Percentiles rank a stretch among this genome's conserved stretches.
These are phyloP conservation scores for Voacanga thouarsii DNA, from an alignment of 257 asterid species.

Conservation along the genomic window DNA sequence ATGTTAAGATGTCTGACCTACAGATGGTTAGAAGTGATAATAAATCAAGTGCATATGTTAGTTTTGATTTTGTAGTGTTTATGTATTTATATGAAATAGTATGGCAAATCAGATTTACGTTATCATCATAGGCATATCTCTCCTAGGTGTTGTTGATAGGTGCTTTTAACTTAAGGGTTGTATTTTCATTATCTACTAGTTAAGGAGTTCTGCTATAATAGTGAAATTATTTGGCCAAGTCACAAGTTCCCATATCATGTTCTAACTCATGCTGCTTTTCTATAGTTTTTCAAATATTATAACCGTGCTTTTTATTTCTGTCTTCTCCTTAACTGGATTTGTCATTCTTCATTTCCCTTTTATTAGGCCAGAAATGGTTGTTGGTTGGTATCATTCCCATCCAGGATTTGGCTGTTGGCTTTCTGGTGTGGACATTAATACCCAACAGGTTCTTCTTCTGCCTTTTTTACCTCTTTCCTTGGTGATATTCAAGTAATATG, in stretches of 20 bases:
- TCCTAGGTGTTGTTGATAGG: too few species aligned
- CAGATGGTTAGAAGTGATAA: neutral
- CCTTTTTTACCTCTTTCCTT: neutral
- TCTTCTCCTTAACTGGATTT: neutral
- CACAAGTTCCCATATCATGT: neutral
- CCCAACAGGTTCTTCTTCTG: constrained; percentile 69
- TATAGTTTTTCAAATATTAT: neutral
- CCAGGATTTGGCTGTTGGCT: constrained; percentile 99
- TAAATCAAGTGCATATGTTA: neutral
- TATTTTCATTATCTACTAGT: neutral
- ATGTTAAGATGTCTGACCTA: neutral
- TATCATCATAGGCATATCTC: neutral
- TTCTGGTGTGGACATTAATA: constrained; percentile 93
- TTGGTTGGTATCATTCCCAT: constrained; percentile 98
- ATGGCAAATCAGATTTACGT: neutral
- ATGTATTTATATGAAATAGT: neutral
- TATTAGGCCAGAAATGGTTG: constrained; percentile 98
- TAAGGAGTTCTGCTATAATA: neutral
- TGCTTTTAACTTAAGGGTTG: neutral
- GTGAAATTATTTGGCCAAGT: constrained; percentile 2
- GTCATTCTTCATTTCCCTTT: constrained; percentile 1
- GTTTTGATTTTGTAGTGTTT: neutral
- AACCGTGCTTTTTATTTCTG: neutral
- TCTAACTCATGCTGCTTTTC: neutral
- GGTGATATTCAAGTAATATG: neutral